Base-by-base conservation (phyloP, 225 moss, liverwort and hornwort species). In the Sphagnum contortum region DNA sequence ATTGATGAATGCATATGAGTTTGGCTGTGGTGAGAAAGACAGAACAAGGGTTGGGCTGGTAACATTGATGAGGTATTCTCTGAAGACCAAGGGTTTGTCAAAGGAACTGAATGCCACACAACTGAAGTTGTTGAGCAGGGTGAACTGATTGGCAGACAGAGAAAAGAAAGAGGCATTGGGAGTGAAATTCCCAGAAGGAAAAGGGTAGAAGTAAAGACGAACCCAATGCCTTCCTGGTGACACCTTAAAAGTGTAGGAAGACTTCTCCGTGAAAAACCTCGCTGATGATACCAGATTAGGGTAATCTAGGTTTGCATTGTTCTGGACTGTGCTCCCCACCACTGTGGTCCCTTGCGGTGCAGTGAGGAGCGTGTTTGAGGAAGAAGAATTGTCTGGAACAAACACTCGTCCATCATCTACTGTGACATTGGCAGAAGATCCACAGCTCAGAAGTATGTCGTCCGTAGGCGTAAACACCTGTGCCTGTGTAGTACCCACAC, bases 141-240 rank as follows among this genome's bases (percentile, higher is more conserved):
- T 72, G 57, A 77, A 90, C 12, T 76, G 72, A 8, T 80, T 87
- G 3, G 88, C 83, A 7, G 63, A 65, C 47, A 96, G 74, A 14
- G 81, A 72, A 72, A 96, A 96, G 3, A 69, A 75, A 2, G 88
- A 86, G 45, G 63, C 77, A 64, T 69, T 81, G 3, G 95, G 90
- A 11, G 69, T 65, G 44, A 79, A 92, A 0, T 81, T 79, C 0
- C 76, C 77, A 6, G 74, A 86, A 5, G 86, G 68, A 48, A 92
- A 86, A 1, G 95, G 89, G 55, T 84, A 89, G 69, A 90, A 96
- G 73, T 86, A 92, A 11, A 96, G 73, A 6, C 95, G 95, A 53
- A 96, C 44, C 90, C 90, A 92, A 8, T 88, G 79, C 1, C 79
- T 62, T 9, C 90, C 88, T 0, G 86, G 57, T 2, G 63, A 50